Evolutionary conservation across 2,329 filamentous ascomycete species (phyloP).

Genomic region (Talaromyces piceae): DNA sequence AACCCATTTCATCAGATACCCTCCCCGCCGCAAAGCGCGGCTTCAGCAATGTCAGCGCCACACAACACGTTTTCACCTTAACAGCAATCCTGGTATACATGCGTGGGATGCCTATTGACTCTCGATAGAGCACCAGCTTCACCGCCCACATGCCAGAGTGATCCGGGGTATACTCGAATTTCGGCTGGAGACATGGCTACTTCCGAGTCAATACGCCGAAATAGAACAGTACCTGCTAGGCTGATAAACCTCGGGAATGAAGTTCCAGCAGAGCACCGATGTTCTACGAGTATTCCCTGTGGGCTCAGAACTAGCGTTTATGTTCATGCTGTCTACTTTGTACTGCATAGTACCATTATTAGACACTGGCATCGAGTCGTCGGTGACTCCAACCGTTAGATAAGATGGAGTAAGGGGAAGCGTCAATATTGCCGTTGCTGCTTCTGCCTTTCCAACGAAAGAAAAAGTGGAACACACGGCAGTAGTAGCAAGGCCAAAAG

Average conservation of each 20-base stretch:
- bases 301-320: not conserved
- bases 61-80: constrained; percentile 21
- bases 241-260: constrained; percentile 10
- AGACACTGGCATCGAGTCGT: not conserved
- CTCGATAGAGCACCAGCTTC: constrained; percentile 22
- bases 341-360: not conserved
- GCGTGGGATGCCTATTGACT: constrained; percentile 15
- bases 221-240: constrained; percentile 21
- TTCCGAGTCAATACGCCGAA: constrained; percentile 25
- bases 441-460: not conserved
- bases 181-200: constrained; percentile 17
- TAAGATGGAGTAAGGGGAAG: no score
- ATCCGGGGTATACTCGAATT: constrained; percentile 18
- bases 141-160: constrained; percentile 17
- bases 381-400: not conserved
- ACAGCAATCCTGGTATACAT: constrained; percentile 14
- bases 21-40: constrained; percentile 19
- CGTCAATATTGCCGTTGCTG: not conserved
- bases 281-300: not conserved
- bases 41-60: constrained; percentile 20
- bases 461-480: not conserved
- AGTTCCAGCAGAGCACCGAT: constrained; percentile 10
- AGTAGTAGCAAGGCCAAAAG: not conserved
- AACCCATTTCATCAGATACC: constrained; percentile 21
- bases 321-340: not conserved